Conservation (phyloP, 495 filamentous ascomycete genomes). For the Hypoxylon rickii region DNA sequence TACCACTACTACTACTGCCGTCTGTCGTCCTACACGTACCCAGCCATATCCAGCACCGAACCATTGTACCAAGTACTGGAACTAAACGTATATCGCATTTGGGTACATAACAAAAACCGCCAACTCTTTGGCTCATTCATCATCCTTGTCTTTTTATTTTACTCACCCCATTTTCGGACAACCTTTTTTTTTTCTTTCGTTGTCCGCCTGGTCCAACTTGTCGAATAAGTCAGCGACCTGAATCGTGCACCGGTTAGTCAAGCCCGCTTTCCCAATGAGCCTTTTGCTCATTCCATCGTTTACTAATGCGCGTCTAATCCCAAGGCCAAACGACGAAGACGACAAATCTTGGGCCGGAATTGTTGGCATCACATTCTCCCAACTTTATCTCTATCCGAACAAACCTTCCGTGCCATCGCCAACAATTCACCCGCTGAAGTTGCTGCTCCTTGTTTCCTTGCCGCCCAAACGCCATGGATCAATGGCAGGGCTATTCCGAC, state of each 20-base stretch:
- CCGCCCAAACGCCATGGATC: constrained; percentile 57
- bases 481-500: constrained; percentile 59
- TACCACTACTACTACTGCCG: too few species aligned
- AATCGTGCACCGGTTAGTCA: constrained; percentile 12
- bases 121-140: constrained; percentile 25
- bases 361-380: constrained; percentile 25
- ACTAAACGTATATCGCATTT: constrained; percentile 36
- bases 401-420: constrained; percentile 8
- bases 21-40: too few species aligned
- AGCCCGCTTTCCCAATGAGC: constrained; percentile 24
- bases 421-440: constrained; percentile 8
- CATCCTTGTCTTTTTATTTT: constrained; percentile 24
- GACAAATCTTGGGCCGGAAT: constrained; percentile 27
- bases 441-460: constrained; percentile 10
- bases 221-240: constrained; percentile 24
- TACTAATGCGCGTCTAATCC: constrained; percentile 31
- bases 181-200: constrained; percentile 27
- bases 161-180: constrained; percentile 24
- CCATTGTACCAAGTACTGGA: constrained; percentile 12
- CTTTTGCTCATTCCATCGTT: constrained; percentile 20
- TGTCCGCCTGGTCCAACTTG: constrained; percentile 19
- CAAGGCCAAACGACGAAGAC: constrained; percentile 20
- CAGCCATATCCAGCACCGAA: too few species aligned
- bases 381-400: constrained; percentile 24
- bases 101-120: constrained; percentile 24